Percentiles rank a stretch among this genome's conserved stretches.
Conservation (phyloP, 1,284 basidiomycete genomes). For the Fomitiporia mediterranea region DNA sequence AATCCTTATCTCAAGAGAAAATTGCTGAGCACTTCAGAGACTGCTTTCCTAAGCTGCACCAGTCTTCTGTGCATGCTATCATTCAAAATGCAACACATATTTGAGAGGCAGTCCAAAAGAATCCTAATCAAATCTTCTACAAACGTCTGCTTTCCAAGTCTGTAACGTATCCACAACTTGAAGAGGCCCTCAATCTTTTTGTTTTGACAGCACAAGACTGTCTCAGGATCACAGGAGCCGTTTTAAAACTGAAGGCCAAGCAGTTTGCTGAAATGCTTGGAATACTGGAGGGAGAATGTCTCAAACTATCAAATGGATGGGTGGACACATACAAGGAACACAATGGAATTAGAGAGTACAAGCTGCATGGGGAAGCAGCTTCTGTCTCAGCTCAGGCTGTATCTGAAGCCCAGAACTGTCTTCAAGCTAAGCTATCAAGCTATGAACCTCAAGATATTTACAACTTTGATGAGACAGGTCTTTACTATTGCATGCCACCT, state of each 20-base stretch:
- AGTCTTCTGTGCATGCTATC: not conserved
- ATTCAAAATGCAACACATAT: not conserved
- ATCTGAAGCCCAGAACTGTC: slow-evolving; percentile 22
- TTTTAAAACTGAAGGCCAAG: not conserved
- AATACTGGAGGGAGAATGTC: not conserved
- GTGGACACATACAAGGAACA: not conserved
- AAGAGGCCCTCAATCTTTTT: not conserved
- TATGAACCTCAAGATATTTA: slow-evolving; percentile 23
- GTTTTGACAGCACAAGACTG: not conserved
- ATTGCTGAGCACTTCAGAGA: not conserved
- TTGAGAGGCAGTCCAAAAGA: not conserved
- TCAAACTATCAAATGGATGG: not conserved
- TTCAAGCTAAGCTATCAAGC: slow-evolving; percentile 23
- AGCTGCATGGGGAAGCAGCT: slow-evolving; percentile 36
- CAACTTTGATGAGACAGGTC: slow-evolving; percentile 6
- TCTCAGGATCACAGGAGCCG: not conserved
- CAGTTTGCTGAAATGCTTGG: not conserved
- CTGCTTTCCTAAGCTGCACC: not conserved
- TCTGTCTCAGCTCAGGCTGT: slow-evolving; percentile 30
- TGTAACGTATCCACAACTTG: not conserved
- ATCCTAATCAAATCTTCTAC: not conserved
- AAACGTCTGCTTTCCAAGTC: not conserved
- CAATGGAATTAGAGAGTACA: not conserved
- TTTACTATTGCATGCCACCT: slow-evolving; percentile 1
- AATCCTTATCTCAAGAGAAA: not conserved